Evolutionary conservation across 805 yeast species (phyloP).

Genomic region (Barnettozyma botsteinii): DNA sequence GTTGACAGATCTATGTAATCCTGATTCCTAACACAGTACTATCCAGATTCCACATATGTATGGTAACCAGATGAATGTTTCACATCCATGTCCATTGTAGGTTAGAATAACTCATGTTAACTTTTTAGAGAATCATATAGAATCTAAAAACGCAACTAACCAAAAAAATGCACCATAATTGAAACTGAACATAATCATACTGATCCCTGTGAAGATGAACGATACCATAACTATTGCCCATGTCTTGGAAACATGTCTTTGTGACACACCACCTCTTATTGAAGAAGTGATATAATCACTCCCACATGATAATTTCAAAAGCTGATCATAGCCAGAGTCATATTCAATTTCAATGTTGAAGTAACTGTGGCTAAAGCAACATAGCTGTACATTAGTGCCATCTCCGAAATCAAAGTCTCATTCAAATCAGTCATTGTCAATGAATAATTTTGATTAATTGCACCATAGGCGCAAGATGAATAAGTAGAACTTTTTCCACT

Average conservation of each 20-base stretch:
- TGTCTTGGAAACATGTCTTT: background rate
- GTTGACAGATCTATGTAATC: too few species aligned
- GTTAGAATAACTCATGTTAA: too few species aligned
- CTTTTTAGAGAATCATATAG: too few species aligned
- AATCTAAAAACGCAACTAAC: constrained; percentile 4
- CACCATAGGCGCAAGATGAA: background rate
- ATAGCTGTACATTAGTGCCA: background rate
- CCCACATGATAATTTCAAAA: constrained; percentile 1
- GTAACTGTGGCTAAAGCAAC: background rate
- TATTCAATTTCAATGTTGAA: too few species aligned
- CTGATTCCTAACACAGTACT: too few species aligned
- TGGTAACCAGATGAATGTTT: too few species aligned
- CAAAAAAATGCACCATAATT: background rate
- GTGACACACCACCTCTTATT: background rate
- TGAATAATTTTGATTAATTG: background rate
- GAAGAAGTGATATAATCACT: background rate
- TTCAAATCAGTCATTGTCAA: background rate
- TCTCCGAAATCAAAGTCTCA: too few species aligned
- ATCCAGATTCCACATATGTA: too few species aligned
- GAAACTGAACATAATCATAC: background rate
- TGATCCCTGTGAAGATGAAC: background rate
- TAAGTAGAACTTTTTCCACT: background rate
- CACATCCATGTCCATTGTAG: too few species aligned
- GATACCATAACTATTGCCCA: constrained; percentile 3
- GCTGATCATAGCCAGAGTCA: too few species aligned